Conservation (phyloP, 345 rosid species). For the Brassica incana region DNA sequence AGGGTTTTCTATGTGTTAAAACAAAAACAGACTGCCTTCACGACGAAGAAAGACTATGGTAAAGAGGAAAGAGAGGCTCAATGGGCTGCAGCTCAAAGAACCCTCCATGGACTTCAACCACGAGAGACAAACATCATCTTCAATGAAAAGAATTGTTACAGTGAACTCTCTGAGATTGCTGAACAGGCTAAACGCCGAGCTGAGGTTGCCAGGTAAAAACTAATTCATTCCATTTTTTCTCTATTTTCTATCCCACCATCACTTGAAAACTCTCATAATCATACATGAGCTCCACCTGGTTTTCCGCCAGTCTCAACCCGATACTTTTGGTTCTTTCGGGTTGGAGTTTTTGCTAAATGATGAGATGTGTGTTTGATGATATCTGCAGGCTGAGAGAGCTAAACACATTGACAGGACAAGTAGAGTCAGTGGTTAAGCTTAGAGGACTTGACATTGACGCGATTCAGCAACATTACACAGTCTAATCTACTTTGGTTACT, state of each 20-base stretch:
- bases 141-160: constrained; percentile 63
- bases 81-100: constrained; percentile 93
- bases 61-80: constrained; percentile 93
- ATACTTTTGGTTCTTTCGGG: background rate
- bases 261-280: background rate
- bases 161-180: constrained; percentile 70
- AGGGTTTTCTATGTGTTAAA: background rate
- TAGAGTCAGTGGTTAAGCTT: constrained; percentile 84
- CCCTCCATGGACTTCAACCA: constrained; percentile 92
- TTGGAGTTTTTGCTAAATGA: constrained; percentile 1
- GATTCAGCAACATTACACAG: constrained; percentile 82
- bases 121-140: constrained; percentile 51
- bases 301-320: background rate
- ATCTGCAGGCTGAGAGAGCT: constrained; percentile 72
- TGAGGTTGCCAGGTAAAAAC: constrained; percentile 73
- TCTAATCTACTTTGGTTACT: constrained; percentile 21
- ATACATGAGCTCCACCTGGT: background rate
- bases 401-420: constrained; percentile 71
- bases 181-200: constrained; percentile 90
- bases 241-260: constrained; percentile 1
- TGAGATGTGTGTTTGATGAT: constrained; percentile 7
- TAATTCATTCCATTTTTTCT: background rate
- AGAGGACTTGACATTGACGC: constrained; percentile 84
- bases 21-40: constrained; percentile 69
- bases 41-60: constrained; percentile 88